A percentile compares a stretch with the other conserved stretches of the same genome.
phyloP scores from a whole-genome alignment of 371 early-diverging fungal genomes.

The Lichtheimia hyalospora region DNA sequence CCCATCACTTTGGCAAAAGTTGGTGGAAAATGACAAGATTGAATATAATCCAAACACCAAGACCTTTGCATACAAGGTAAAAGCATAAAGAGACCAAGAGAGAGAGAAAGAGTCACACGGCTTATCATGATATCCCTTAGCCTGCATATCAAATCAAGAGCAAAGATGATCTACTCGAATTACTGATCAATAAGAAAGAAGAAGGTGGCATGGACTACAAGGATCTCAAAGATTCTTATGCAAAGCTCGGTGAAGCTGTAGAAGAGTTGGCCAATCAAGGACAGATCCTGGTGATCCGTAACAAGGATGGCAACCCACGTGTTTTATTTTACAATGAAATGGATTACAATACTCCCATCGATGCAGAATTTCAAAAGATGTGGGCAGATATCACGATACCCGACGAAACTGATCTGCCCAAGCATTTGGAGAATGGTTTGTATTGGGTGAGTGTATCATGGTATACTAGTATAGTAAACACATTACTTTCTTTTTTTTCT shows the following conservation, averaged over 20 bases:
- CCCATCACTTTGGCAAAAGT: conserved; percentile 54
- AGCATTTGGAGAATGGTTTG: conserved; percentile 61
- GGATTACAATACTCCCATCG: conserved; percentile 62
- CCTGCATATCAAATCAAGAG: conserved; percentile 77
- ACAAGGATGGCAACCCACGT: conserved; percentile 75
- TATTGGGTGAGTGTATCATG: neutral
- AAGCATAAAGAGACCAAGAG: neutral
- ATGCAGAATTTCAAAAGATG: conserved; percentile 70
- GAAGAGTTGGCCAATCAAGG: conserved; percentile 71
- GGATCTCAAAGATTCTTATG: conserved; percentile 79
- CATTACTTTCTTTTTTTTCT: neutral
- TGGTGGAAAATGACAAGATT: conserved; percentile 68
- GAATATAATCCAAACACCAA: conserved; percentile 52
- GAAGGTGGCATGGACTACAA: conserved; percentile 80
- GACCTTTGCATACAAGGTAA: conserved; percentile 73
- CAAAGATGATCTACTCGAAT: conserved; percentile 70
- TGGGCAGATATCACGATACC: conserved; percentile 77
- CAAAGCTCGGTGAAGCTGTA: conserved; percentile 68
- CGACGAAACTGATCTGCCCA: conserved; percentile 74
- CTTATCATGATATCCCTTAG: conserved; percentile 22
- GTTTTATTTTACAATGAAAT: conserved; percentile 73
- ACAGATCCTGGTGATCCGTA: conserved; percentile 71
- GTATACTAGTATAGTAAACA: neutral
- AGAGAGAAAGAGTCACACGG: too few species aligned
- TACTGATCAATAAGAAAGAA: conserved; percentile 58